phyloP scores from a whole-genome alignment of 331 rosid species.

The Acacia concinna region DNA sequence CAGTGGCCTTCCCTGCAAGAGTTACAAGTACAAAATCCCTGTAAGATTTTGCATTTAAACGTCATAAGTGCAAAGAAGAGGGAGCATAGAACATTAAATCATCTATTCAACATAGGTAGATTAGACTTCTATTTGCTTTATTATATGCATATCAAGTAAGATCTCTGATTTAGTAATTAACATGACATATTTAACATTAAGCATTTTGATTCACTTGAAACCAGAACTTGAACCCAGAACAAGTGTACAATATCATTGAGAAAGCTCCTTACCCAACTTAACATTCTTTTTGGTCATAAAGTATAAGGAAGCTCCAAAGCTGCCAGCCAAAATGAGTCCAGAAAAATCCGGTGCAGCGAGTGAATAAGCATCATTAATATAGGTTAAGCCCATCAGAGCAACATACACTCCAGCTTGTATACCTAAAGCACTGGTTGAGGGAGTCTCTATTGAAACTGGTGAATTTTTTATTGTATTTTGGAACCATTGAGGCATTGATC shows the following conservation, averaged over 20 bases:
- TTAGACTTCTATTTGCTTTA: neutral
- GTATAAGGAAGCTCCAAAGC: slow-evolving; percentile 94
- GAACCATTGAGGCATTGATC: slow-evolving; percentile 80
- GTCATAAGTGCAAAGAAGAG: slow-evolving; percentile 1
- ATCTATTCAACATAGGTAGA: neutral
- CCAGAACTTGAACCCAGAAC: neutral
- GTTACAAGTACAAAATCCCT: slow-evolving; percentile 5
- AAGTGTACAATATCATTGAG: slow-evolving; percentile 11
- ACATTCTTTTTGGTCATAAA: slow-evolving; percentile 88
- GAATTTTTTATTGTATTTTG: slow-evolving; percentile 63
- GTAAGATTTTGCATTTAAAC: neutral
- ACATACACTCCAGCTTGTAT: slow-evolving; percentile 89
- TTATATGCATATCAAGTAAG: neutral
- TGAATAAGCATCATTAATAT: slow-evolving; percentile 63
- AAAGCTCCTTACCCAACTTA: slow-evolving; percentile 69
- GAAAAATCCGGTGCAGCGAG: slow-evolving; percentile 67
- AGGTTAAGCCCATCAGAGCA: slow-evolving; percentile 83
- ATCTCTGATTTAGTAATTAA: neutral
- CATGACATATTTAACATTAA: neutral
- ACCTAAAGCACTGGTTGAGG: slow-evolving; percentile 72
- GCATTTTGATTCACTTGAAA: neutral
- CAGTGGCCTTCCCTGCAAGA: slow-evolving; percentile 85
- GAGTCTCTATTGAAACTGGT: slow-evolving; percentile 64
- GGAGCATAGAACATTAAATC: neutral
- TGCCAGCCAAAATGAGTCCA: slow-evolving; percentile 92